phyloP scores from a whole-genome alignment of 495 filamentous ascomycete genomes.

The Clavariopsis aquatica region DNA sequence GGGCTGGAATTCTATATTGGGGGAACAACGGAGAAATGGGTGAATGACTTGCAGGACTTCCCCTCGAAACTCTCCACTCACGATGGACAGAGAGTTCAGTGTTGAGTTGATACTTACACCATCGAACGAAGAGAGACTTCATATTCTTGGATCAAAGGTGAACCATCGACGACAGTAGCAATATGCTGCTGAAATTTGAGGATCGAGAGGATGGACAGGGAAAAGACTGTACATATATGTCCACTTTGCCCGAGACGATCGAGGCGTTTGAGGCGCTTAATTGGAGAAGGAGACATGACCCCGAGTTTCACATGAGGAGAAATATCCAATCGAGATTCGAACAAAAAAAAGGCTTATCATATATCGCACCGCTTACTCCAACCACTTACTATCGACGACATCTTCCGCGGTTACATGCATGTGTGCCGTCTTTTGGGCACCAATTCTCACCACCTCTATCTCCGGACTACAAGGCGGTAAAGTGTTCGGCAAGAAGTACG shows the following conservation, averaged over 20 bases:
- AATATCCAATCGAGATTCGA: background rate
- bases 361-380: background rate
- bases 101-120: no score
- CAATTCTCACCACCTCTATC: background rate
- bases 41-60: background rate
- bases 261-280: background rate
- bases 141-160: no score
- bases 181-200: no score
- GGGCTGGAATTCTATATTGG: background rate
- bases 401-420: background rate
- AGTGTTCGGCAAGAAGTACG: background rate
- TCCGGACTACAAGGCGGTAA: background rate
- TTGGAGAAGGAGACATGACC: background rate
- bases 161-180: no score
- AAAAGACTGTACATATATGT: no score
- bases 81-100: no score
- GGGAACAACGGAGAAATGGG: background rate
- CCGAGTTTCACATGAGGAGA: constrained; percentile 8
- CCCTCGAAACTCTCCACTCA: no score
- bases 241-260: background rate
- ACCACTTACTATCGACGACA: background rate
- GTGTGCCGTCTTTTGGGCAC: constrained; percentile 2
- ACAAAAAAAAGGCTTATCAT: background rate
- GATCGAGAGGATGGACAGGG: no score
- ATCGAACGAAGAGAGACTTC: no score